Percentiles rank a stretch among this genome's conserved stretches.
phyloP scores from a whole-genome alignment of 2,329 filamentous ascomycete genomes.

The Colletotrichum spinosum region DNA sequence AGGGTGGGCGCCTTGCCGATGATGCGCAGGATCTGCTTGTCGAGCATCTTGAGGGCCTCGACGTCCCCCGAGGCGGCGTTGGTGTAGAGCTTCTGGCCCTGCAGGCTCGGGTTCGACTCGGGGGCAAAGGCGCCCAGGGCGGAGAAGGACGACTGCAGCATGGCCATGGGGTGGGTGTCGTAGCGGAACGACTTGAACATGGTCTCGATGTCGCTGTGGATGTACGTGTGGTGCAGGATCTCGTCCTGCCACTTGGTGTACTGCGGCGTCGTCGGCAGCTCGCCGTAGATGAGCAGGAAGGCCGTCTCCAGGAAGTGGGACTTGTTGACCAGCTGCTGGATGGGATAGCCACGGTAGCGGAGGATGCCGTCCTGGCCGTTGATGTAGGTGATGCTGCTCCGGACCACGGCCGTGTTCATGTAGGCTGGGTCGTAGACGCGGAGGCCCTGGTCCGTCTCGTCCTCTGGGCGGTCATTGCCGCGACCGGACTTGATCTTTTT shows the following conservation, averaged over 20 bases:
- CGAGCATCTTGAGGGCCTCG: conserved; percentile 55
- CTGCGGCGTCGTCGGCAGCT: conserved; percentile 58
- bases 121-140: conserved; percentile 62
- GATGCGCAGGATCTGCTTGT: conserved; percentile 65
- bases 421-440: conserved; percentile 63
- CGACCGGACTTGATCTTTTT: conserved; percentile 59
- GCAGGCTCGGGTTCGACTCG: conserved; percentile 62
- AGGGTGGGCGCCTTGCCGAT: conserved; percentile 64
- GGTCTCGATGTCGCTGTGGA: conserved; percentile 60
- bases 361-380: conserved; percentile 63
- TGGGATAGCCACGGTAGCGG: conserved; percentile 64
- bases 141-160: conserved; percentile 62
- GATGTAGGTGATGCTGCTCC: conserved; percentile 64
- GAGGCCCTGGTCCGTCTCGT: conserved; percentile 62
- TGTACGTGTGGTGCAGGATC: conserved; percentile 63
- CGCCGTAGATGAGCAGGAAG: conserved; percentile 63
- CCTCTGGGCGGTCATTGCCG: conserved; percentile 52
- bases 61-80: conserved; percentile 55
- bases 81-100: conserved; percentile 62
- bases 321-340: conserved; percentile 61
- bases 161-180: conserved; percentile 65
- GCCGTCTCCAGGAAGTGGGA: conserved; percentile 62
- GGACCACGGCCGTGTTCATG: conserved; percentile 64
- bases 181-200: conserved; percentile 64
- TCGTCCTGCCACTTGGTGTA: conserved; percentile 56